Conservation (phyloP, 768 basidiomycete species). For the Podaxis rugospora region DNA sequence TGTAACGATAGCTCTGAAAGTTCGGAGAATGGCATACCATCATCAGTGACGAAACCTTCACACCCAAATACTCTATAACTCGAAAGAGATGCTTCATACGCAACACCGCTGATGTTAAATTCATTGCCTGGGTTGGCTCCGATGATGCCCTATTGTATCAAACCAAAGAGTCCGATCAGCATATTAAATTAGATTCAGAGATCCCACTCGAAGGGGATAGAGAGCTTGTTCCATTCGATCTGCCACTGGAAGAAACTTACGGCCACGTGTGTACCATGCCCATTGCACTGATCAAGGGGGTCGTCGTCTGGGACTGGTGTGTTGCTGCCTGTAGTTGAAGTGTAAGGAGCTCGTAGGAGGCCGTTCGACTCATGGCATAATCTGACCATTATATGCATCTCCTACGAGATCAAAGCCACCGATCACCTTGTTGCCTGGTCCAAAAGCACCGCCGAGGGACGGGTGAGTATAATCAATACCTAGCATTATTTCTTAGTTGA, state of each 20-base stretch:
- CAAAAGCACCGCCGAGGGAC: constrained; percentile 48
- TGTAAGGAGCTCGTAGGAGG: neutral
- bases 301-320: constrained; percentile 45
- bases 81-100: constrained; percentile 51
- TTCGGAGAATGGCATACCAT: constrained; percentile 32
- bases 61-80: constrained; percentile 64
- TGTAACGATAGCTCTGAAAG: neutral
- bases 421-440: constrained; percentile 47
- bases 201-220: neutral
- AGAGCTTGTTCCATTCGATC: neutral
- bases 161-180: neutral
- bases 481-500: constrained; percentile 6
- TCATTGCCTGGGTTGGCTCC: constrained; percentile 55
- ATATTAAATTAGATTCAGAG: neutral
- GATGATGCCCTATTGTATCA: constrained; percentile 45
- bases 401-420: constrained; percentile 59
- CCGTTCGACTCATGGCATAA: neutral
- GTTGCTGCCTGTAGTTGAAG: constrained; percentile 30
- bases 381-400: constrained; percentile 42
- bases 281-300: constrained; percentile 49
- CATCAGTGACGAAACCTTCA: constrained; percentile 41
- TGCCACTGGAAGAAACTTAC: constrained; percentile 22
- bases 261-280: constrained; percentile 55
- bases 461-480: constrained; percentile 56
- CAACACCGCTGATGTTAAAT: constrained; percentile 69